Base-by-base conservation (phyloP, 164 flowering plant species). In the Annona cherimola region DNA sequence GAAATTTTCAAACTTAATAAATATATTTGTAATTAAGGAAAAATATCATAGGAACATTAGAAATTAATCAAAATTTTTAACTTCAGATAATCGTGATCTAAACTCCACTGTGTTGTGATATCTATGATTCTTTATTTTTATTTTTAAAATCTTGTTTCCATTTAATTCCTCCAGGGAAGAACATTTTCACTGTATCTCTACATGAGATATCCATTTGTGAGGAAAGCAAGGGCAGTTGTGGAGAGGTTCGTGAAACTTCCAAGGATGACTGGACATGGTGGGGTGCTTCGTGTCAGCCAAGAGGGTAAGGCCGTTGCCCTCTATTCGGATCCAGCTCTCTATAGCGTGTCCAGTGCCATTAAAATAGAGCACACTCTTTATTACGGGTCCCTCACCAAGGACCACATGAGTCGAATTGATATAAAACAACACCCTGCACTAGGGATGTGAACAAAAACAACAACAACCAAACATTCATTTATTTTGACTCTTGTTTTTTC, bases 351-450 rank as follows among this genome's bases (percentile, higher is more conserved):
- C 0, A 69, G 78, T 60, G 90, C 81, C 5, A 63, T 86, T 44
- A 85, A 77, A 77, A 79, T 91, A 42, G 90, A 89, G 5, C 70
- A 80, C 14, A 74, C 81, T 79, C 70, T 93, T 6, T 89, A 88
- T 69, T 74, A 72, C 42, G 92, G 92, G 18, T 84, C 83, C 0
- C 5, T 89, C 4, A 9, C 2, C 1, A 19, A 66, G 61, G 74
- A 83, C 11, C 77, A 79, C 78, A 84, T 90, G 54, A 42, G 84
- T 45, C 86, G 86, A n/a, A 81, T 90, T 62, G 69, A 90, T 68
- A 57, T 89, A 3, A 71, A 19, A 0, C 69, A 72, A 45, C 55
- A 62, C 55, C 62, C 67, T n/a, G 43, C 68, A 11, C 55, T 20
- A 45, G 54, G 44, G 1, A 40, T 14, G 2, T 64, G 67, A 64